Evolutionary conservation across 129 eudicot genomes (phyloP).

Genomic region (Scalesia atractyloides): DNA sequence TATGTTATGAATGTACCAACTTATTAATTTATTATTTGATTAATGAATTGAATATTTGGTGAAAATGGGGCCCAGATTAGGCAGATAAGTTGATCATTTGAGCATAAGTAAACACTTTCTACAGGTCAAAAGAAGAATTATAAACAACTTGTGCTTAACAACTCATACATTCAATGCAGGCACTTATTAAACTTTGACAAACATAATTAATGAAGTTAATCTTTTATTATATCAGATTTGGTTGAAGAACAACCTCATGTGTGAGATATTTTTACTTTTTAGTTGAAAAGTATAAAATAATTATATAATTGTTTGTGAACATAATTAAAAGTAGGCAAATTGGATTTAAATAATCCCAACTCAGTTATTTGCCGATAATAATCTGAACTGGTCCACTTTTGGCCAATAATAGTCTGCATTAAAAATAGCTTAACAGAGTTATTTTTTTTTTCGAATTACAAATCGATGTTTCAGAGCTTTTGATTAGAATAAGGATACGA

Average conservation of each 20-base stretch:
- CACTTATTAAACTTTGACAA: slow-evolving; percentile 16
- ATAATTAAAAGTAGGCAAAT: slow-evolving; percentile 32
- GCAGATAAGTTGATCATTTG: slow-evolving; percentile 34
- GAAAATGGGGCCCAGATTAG: slow-evolving; percentile 57
- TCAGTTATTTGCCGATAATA: too few species aligned
- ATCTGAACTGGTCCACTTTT: too few species aligned
- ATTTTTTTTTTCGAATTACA: too few species aligned
- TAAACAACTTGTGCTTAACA: slow-evolving; percentile 28
- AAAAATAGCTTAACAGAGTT: too few species aligned
- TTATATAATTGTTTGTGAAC: slow-evolving; percentile 29
- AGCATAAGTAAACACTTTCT: slow-evolving; percentile 33
- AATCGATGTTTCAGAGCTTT: too few species aligned
- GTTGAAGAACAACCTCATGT: slow-evolving; percentile 29
- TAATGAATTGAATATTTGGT: slow-evolving; percentile 28
- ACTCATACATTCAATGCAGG: slow-evolving; percentile 31
- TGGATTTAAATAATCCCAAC: too few species aligned
- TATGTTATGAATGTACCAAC: neutral
- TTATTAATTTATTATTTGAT: slow-evolving; percentile 16
- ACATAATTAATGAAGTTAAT: slow-evolving; percentile 12
- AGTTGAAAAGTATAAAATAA: slow-evolving; percentile 19
- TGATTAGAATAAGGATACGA: too few species aligned
- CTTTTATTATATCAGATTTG: slow-evolving; percentile 23
- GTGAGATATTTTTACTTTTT: slow-evolving; percentile 18
- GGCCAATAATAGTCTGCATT: too few species aligned
- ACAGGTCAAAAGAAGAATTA: slow-evolving; percentile 26